Evolutionary conservation across 768 basidiomycete genomes (phyloP).

Genomic region (Boletus reticulatus): DNA sequence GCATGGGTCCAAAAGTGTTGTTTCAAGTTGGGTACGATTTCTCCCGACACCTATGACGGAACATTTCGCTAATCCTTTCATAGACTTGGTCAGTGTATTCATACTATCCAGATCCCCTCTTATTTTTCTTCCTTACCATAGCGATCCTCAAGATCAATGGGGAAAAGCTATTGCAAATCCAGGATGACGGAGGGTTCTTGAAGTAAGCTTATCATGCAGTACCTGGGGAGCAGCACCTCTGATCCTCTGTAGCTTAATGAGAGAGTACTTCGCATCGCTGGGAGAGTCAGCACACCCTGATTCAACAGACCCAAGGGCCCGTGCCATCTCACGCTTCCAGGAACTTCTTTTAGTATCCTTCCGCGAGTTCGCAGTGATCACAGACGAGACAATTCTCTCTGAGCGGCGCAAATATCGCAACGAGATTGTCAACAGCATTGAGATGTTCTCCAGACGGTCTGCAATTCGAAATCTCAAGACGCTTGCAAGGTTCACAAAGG

Average conservation of each 20-base stretch:
- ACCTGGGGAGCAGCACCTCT: neutral
- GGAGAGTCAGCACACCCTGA: conserved; percentile 93
- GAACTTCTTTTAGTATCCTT: conserved; percentile 96
- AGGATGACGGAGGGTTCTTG: conserved; percentile 96
- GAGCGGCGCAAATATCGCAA: conserved; percentile 85
- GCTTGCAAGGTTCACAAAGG: conserved; percentile 80
- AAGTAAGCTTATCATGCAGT: conserved; percentile 51
- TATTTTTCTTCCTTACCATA: conserved; percentile 29
- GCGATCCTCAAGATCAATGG: conserved; percentile 99
- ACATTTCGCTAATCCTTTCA: conserved; percentile 12
- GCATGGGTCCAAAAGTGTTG: conserved; percentile 97
- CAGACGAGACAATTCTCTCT: conserved; percentile 86
- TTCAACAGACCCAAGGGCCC: conserved; percentile 81
- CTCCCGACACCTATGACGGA: neutral
- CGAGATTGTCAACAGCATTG: conserved; percentile 90
- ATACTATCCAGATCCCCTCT: neutral
- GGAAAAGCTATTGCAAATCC: conserved; percentile 84
- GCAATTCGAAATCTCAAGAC: conserved; percentile 84
- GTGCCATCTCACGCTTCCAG: conserved; percentile 96
- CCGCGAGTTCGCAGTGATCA: conserved; percentile 95
- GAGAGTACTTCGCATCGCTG: conserved; percentile 90
- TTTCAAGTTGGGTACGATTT: conserved; percentile 90
- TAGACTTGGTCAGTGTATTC: conserved; percentile 52
- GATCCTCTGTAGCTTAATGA: conserved; percentile 67
- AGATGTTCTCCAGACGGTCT: conserved; percentile 90